Conservation (phyloP, 2,329 filamentous ascomycete species). For the Ophiostoma tasmaniense region DNA sequence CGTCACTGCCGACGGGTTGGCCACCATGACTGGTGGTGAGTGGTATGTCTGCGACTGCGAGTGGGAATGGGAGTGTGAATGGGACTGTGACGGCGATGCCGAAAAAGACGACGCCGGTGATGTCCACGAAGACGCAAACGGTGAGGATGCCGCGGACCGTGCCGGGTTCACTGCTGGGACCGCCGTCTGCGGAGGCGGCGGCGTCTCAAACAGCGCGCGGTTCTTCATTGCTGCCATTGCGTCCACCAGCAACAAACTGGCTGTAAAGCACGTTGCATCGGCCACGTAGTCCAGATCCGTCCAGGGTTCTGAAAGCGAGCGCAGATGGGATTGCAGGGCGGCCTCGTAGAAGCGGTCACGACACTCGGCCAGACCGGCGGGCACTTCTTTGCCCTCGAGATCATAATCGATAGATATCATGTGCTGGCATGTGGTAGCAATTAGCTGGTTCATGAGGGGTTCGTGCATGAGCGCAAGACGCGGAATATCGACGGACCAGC, state of each 20-base stretch:
- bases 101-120: background rate
- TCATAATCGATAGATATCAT: slow-evolving; percentile 17
- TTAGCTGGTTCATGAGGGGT: slow-evolving; percentile 22
- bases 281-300: background rate
- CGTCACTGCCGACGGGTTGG: background rate
- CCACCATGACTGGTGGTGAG: background rate
- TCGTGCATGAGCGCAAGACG: slow-evolving; percentile 22
- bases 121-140: background rate
- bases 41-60: background rate
- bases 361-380: background rate
- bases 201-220: background rate
- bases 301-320: background rate
- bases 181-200: background rate
- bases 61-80: background rate
- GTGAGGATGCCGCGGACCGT: background rate
- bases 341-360: background rate
- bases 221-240: background rate
- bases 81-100: background rate
- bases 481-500: slow-evolving; percentile 22
- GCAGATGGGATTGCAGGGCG: background rate
- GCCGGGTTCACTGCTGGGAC: background rate
- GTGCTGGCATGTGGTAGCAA: slow-evolving; percentile 22
- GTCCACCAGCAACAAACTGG: background rate
- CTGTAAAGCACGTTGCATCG: background rate
- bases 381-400: slow-evolving; percentile 10